Conservation (phyloP, 2,329 filamentous ascomycete genomes). For the Colletotrichum sidae region DNA sequence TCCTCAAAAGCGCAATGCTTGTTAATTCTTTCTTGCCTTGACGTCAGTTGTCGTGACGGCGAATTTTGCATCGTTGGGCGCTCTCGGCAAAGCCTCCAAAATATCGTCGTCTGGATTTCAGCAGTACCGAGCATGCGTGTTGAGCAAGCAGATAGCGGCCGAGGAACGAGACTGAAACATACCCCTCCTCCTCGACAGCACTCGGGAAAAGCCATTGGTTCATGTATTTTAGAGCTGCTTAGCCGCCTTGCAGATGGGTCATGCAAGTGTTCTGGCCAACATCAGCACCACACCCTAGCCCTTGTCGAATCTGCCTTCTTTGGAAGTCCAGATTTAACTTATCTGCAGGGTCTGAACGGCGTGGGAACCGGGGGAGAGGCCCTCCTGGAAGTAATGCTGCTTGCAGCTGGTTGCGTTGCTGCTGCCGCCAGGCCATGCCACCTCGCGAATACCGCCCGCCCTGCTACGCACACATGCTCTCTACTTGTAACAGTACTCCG, state of each 20-base stretch:
- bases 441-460: conserved; percentile 20
- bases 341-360: conserved; percentile 38
- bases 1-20: too few species aligned
- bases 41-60: too few species aligned
- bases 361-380: conserved; percentile 22
- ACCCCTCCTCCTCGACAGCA: conserved; percentile 30
- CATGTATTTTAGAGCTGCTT: conserved; percentile 36
- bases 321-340: conserved; percentile 36
- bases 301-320: conserved; percentile 30
- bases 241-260: conserved; percentile 39
- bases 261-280: conserved; percentile 40
- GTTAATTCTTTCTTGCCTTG: too few species aligned
- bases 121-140: too few species aligned
- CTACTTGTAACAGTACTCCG: not conserved
- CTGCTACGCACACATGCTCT: too few species aligned
- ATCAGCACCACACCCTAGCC: conserved; percentile 30
- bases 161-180: conserved; percentile 26
- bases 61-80: too few species aligned
- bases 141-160: too few species aligned
- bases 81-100: too few species aligned
- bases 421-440: conserved; percentile 12
- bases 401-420: conserved; percentile 21
- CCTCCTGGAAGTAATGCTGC: conserved; percentile 15
- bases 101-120: too few species aligned
- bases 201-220: conserved; percentile 23